A percentile compares a stretch with the other conserved stretches of the same genome.
Evolutionary conservation across 2,329 filamentous ascomycete species (phyloP).

Genomic region (Pyrenophora tritici-repentis): DNA sequence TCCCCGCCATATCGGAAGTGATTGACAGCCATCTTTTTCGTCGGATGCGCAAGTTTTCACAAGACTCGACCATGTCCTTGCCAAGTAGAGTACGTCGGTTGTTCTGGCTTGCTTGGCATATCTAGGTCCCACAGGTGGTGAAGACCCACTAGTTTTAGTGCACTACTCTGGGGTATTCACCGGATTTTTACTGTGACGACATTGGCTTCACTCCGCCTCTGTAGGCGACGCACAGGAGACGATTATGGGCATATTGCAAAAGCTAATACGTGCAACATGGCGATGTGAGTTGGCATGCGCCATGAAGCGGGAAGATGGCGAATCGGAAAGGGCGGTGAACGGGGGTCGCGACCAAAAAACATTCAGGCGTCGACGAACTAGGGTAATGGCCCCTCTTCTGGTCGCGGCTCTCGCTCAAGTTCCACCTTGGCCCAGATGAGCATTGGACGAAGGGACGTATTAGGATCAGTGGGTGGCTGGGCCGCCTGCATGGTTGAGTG

Average conservation of each 20-base stretch:
- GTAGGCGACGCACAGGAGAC: neutral
- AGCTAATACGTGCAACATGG: neutral
- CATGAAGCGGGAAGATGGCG: constrained; percentile 2
- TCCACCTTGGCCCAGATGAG: constrained; percentile 21
- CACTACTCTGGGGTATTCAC: neutral
- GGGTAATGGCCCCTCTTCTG: constrained; percentile 10
- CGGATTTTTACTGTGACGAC: neutral
- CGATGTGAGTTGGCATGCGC: neutral
- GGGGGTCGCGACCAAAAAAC: constrained; percentile 6
- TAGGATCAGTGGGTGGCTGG: constrained; percentile 23
- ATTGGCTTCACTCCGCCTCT: neutral
- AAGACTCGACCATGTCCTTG: neutral
- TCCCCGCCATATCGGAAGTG: neutral
- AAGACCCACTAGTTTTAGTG: neutral
- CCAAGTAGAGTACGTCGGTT: neutral
- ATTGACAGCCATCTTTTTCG: too few relatives aligned
- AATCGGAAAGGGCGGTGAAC: constrained; percentile 33
- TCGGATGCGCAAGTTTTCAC: neutral
- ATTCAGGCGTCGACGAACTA: constrained; percentile 3
- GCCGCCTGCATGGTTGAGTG: constrained; percentile 22
- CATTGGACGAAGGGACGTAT: constrained; percentile 20
- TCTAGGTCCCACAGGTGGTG: too few relatives aligned
- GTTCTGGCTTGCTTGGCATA: neutral
- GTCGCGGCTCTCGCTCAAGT: constrained; percentile 1
- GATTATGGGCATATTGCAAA: neutral